Evolutionary conservation across 1,139 yeast genomes (phyloP).

Genomic region (Keqinozyma sinolaborantium): DNA sequence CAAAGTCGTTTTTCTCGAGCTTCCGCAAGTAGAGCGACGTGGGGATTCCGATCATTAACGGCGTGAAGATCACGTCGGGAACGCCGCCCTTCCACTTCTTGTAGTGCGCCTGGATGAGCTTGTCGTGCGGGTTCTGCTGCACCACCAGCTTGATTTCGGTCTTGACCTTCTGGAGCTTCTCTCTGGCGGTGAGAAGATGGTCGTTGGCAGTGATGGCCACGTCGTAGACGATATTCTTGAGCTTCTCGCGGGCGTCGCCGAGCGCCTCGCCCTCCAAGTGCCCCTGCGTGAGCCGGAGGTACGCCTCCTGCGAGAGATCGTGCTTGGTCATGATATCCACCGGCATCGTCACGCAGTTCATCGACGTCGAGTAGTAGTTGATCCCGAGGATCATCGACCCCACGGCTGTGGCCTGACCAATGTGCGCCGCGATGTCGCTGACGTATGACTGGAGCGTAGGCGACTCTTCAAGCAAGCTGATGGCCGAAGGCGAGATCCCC

Average conservation of each 20-base stretch:
- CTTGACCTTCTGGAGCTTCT: conserved; percentile 41
- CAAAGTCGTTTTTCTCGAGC: conserved; percentile 64
- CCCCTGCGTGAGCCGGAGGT: conserved; percentile 50
- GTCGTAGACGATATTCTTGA: conserved; percentile 64
- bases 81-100: conserved; percentile 42
- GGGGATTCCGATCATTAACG: conserved; percentile 67
- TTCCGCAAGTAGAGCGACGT: conserved; percentile 57
- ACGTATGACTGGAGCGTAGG: conserved; percentile 39
- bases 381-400: conserved; percentile 65
- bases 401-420: conserved; percentile 79
- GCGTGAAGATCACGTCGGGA: conserved; percentile 68
- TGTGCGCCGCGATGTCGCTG: conserved; percentile 70
- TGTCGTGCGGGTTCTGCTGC: conserved; percentile 19
- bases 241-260: conserved; percentile 28
- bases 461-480: conserved; percentile 46
- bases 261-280: conserved; percentile 26
- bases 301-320: conserved; percentile 61
- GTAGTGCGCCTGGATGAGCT: conserved; percentile 27
- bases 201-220: conserved; percentile 78
- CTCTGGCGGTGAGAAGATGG: conserved; percentile 66
- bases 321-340: conserved; percentile 53
- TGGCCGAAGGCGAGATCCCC: conserved; percentile 54
- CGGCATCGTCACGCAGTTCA: conserved; percentile 59
- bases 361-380: conserved; percentile 50
- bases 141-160: conserved; percentile 28